Evolutionary conservation across 495 filamentous ascomycete genomes (phyloP).

Genomic region (Hypoxylon crocopeplum): DNA sequence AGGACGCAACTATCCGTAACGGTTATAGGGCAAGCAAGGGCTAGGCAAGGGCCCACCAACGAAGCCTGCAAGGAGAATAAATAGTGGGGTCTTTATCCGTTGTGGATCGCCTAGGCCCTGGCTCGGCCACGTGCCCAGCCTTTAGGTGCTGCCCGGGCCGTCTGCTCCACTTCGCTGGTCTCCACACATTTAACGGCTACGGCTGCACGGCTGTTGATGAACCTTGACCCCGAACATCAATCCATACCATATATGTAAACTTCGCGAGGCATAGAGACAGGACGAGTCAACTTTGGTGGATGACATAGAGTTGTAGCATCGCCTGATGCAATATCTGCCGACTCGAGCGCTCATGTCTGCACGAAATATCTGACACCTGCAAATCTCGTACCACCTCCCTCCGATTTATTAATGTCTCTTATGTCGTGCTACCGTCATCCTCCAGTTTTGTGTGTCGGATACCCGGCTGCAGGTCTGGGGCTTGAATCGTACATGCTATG

Average conservation of each 20-base stretch:
- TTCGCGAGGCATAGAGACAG: no score
- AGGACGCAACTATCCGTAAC: constrained; percentile 23
- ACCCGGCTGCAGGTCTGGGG: constrained; percentile 9
- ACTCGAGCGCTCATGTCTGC: background rate
- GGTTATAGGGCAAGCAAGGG: background rate
- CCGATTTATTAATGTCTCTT: constrained; percentile 31
- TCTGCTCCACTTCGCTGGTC: constrained; percentile 12
- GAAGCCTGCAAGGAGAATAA: no score
- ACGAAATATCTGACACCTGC: constrained; percentile 34
- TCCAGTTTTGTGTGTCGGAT: background rate
- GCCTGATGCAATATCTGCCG: background rate
- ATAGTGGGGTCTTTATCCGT: background rate
- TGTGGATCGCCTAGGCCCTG: constrained; percentile 9
- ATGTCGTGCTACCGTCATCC: constrained; percentile 16
- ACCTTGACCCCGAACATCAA: no score
- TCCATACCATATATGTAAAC: no score
- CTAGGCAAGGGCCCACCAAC: no score
- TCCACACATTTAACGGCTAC: constrained; percentile 1
- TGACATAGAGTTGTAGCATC: no score
- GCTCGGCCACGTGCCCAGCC: constrained; percentile 28
- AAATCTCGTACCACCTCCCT: constrained; percentile 34
- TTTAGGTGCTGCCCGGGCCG: constrained; percentile 17
- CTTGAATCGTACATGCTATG: constrained; percentile 2
- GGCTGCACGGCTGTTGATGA: no score
- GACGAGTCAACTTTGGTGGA: no score